Conservation (phyloP, 2,329 filamentous ascomycete species). For the Cladosporium sp. region DNA sequence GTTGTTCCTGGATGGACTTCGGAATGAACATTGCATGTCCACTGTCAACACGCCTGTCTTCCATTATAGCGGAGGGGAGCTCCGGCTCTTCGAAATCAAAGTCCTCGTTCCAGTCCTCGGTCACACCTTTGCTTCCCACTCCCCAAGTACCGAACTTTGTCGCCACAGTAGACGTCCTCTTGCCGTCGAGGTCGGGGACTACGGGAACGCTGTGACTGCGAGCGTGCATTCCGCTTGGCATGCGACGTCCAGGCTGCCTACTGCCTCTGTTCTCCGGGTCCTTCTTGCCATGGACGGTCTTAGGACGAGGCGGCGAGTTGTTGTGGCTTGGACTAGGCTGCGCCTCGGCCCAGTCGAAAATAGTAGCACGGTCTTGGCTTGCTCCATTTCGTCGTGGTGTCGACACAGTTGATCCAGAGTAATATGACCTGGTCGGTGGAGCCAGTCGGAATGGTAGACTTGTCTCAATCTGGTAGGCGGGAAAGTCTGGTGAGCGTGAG, state of each 20-base stretch:
- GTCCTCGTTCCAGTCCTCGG: slow-evolving; percentile 88
- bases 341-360: slow-evolving; percentile 79
- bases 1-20: slow-evolving; percentile 75
- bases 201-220: slow-evolving; percentile 81
- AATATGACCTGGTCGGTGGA: slow-evolving; percentile 26
- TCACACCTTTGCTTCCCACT: slow-evolving; percentile 73
- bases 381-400: slow-evolving; percentile 44
- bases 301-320: slow-evolving; percentile 64
- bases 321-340: slow-evolving; percentile 64
- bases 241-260: slow-evolving; percentile 66
- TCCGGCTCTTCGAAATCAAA: slow-evolving; percentile 69
- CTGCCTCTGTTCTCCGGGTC: slow-evolving; percentile 70
- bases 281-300: slow-evolving; percentile 76
- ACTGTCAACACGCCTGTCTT: slow-evolving; percentile 48
- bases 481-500: neutral
- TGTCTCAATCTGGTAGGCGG: slow-evolving; percentile 2
- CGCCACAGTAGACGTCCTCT: slow-evolving; percentile 58
- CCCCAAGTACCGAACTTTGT: slow-evolving; percentile 82
- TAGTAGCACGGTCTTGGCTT: slow-evolving; percentile 55
- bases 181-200: slow-evolving; percentile 58
- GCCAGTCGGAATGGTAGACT: slow-evolving; percentile 31
- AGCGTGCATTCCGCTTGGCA: slow-evolving; percentile 69
- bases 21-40: slow-evolving; percentile 68
- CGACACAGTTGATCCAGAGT: slow-evolving; percentile 38
- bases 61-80: slow-evolving; percentile 38